Evolutionary conservation across 192 early-diverging fungal species (phyloP), one percentile per base, ranked within the genome.

Genomic region (Hyaloraphidium curvatum): DNA sequence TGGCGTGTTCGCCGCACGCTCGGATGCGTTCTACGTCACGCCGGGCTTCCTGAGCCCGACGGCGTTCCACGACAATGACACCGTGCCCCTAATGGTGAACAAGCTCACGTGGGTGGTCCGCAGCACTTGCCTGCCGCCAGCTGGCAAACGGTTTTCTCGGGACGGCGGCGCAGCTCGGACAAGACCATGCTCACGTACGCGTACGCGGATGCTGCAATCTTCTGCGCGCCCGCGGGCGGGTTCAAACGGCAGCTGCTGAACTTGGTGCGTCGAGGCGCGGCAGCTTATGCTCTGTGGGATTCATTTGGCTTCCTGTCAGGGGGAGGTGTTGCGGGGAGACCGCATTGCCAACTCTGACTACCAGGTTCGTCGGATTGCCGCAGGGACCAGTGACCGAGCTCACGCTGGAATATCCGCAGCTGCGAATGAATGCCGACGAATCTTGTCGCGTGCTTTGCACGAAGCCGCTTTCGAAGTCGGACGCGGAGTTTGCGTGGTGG

Each of bases 291-390:
- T n/a, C n/a, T n/a, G n/a, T n/a, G n/a, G n/a, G n/a, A n/a, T n/a
- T n/a, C n/a, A n/a, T n/a, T n/a, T n/a, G n/a, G n/a, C 64, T 64
- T 62, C 66, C 23, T 67, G 67, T 62, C 62, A 82, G 31, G 80
- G 81, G 40, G 73, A 83, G 51, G 79, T 81, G 13, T 57, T 85
- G 41, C 66, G 79, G 23, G 83, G 83, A 5, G 83, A 85, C 63
- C 71, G 81, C 7, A 82, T 79, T 25, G 71, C 69, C 1, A 69
- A 64, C 23, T 77, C 74, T 4, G 72, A 75, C 52, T 78, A 75
- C 30, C 50, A 67, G 52, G 59, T 72, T 52, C 63, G 62, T 62
- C 66, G 59, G 31, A 29, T 59, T 33, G 30, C 14, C 3, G 31
- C 1, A 17, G 5, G 19, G 2, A 31, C n/a, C 4, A 59, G 16